These are phyloP conservation scores for Helichrysum umbraculigerum DNA, from an alignment of 129 eudicot species.

Conservation along the genomic window DNA sequence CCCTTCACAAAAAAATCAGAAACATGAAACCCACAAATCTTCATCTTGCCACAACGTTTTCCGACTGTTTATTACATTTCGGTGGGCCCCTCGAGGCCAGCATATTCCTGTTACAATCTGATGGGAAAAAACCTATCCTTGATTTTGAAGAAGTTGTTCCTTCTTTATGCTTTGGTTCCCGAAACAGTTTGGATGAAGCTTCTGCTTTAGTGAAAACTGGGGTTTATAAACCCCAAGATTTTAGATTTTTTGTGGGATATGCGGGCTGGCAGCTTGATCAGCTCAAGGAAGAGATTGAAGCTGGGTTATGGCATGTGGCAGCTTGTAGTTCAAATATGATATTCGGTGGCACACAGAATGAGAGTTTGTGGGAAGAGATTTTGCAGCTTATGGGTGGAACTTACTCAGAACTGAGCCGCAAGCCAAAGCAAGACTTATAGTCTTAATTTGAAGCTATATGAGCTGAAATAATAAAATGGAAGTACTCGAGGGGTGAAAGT, in stretches of 20 bases:
- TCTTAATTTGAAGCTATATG: slow-evolving; percentile 6
- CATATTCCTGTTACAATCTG: slow-evolving; percentile 60
- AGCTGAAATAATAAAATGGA: slow-evolving; percentile 31
- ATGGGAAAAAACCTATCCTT: slow-evolving; percentile 35
- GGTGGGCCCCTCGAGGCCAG: slow-evolving; percentile 96
- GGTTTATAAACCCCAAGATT: slow-evolving; percentile 62
- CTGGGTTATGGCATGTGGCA: slow-evolving; percentile 79
- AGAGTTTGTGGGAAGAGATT: slow-evolving; percentile 89
- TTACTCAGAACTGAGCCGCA: slow-evolving; percentile 95
- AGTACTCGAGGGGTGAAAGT: slow-evolving; percentile 23
- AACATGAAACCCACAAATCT: slow-evolving; percentile 78
- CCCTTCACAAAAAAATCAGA: slow-evolving; percentile 73
- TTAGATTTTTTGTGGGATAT: slow-evolving; percentile 84
- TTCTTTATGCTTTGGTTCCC: slow-evolving; percentile 61
- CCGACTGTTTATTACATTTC: slow-evolving; percentile 80
- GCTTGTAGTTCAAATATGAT: slow-evolving; percentile 79
- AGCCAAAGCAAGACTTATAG: slow-evolving; percentile 86
- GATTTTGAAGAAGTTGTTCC: slow-evolving; percentile 80
- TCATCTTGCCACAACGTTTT: slow-evolving; percentile 75
- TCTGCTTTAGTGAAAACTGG: slow-evolving; percentile 69
- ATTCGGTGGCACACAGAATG: slow-evolving; percentile 44
- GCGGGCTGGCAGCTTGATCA: slow-evolving; percentile 97
- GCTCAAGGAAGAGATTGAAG: slow-evolving; percentile 69
- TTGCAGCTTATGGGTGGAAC: slow-evolving; percentile 94
- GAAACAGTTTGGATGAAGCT: slow-evolving; percentile 80